A percentile compares a stretch with the other conserved stretches of the same genome.
Conservation (phyloP, 768 basidiomycete genomes). For the Pleurotus sapidus region DNA sequence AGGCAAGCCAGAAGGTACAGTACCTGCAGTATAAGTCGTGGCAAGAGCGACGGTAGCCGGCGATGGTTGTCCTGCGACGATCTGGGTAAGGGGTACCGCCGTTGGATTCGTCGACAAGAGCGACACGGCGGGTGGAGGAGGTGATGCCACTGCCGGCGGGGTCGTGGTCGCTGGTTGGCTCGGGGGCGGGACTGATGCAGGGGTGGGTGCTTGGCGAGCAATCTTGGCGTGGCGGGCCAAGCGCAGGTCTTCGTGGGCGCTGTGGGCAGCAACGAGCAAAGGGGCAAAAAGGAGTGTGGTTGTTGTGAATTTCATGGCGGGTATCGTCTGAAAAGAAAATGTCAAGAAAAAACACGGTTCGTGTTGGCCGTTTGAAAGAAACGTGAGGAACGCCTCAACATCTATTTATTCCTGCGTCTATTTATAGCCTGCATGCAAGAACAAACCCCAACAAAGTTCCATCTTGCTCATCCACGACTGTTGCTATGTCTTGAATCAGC, state of each 20-base stretch:
- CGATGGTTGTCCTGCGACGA: slow-evolving; percentile 39
- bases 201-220: slow-evolving; percentile 24
- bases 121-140: slow-evolving; percentile 27
- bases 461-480: too few species aligned
- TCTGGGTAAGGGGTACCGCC: slow-evolving; percentile 50
- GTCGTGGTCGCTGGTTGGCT: neutral
- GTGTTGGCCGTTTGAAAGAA: neutral
- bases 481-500: too few species aligned
- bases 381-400: neutral
- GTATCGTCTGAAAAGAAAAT: slow-evolving; percentile 16
- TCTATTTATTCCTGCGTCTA: neutral
- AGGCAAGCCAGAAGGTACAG: slow-evolving; percentile 45
- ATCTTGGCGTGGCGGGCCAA: slow-evolving; percentile 20
- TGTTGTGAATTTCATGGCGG: slow-evolving; percentile 2
- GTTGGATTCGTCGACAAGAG: slow-evolving; percentile 53
- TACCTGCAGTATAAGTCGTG: slow-evolving; percentile 45
- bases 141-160: neutral
- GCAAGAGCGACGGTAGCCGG: slow-evolving; percentile 42
- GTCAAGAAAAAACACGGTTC: slow-evolving; percentile 31
- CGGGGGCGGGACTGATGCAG: slow-evolving; percentile 13
- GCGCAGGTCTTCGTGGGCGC: slow-evolving; percentile 11
- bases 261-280: slow-evolving; percentile 38
- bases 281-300: slow-evolving; percentile 27
- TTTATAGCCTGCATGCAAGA: too few species aligned
- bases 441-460: too few species aligned